Conservation (phyloP, 1,284 basidiomycete species). For the Microbotryum scabiosae region DNA sequence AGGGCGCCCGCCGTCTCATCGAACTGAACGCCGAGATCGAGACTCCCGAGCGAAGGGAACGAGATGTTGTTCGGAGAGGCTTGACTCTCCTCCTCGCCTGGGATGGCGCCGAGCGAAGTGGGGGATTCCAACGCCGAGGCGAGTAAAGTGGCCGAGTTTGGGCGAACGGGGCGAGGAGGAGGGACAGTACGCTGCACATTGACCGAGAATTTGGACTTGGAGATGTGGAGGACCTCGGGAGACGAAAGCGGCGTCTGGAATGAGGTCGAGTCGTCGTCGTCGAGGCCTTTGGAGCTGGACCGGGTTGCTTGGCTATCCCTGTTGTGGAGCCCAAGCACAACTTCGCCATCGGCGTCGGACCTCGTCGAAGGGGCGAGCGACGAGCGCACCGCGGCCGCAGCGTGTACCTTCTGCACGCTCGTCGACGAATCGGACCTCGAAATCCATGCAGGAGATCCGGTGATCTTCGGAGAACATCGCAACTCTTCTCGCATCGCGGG, state of each 20-base stretch:
- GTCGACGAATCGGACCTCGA: no score
- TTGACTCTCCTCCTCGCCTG: background rate
- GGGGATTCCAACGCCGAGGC: no score
- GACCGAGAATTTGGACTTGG: background rate
- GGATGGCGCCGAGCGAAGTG: no score
- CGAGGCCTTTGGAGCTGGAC: background rate
- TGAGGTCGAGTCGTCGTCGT: no score
- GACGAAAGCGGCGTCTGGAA: no score
- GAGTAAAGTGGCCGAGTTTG: no score
- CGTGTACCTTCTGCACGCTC: background rate
- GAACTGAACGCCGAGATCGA: slow-evolving; percentile 23
- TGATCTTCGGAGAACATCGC: slow-evolving; percentile 1
- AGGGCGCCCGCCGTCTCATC: background rate
- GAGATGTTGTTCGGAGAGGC: background rate
- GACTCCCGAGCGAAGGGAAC: background rate
- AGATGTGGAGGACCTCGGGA: background rate
- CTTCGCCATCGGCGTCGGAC: background rate
- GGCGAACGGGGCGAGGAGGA: no score
- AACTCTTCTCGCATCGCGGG: slow-evolving; percentile 15
- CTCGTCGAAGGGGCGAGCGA: background rate
- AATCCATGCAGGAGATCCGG: background rate
- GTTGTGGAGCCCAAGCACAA: background rate
- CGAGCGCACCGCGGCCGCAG: slow-evolving; percentile 8
- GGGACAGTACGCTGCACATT: background rate
- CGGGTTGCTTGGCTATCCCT: background rate